Evolutionary conservation across 768 basidiomycete species (phyloP).

Genomic region (Podaxis mareebaensis): DNA sequence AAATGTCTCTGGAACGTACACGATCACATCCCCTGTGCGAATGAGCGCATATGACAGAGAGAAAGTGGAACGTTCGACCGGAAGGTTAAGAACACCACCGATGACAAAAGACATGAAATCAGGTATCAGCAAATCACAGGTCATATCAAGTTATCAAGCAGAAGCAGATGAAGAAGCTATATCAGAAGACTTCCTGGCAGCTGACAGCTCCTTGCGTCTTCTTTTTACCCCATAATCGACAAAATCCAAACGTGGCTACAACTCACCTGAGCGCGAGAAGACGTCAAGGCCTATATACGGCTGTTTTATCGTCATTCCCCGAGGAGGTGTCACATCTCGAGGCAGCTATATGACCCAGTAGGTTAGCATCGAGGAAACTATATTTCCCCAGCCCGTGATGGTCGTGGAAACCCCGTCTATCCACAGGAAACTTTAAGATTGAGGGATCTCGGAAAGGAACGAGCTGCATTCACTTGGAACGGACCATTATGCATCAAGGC

Average conservation of each 20-base stretch:
- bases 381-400: slow-evolving; percentile 6
- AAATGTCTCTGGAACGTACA: slow-evolving; percentile 37
- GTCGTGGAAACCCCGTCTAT: slow-evolving; percentile 1
- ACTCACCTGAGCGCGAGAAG: slow-evolving; percentile 33
- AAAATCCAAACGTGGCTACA: neutral
- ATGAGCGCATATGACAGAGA: neutral
- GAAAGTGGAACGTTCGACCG: neutral
- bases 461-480: neutral
- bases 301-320: slow-evolving; percentile 24
- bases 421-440: slow-evolving; percentile 8
- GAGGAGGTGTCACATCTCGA: neutral
- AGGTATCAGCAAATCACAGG: slow-evolving; percentile 3
- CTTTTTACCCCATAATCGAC: neutral
- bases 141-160: slow-evolving; percentile 4
- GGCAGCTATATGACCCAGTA: slow-evolving; percentile 28
- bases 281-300: slow-evolving; percentile 41
- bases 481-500: neutral
- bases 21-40: slow-evolving; percentile 33
- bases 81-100: slow-evolving; percentile 5
- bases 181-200: neutral
- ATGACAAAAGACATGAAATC: neutral
- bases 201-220: neutral
- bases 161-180: neutral
- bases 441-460: neutral
- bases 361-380: neutral